Evolutionary conservation across 176 grass and related monocot genomes (phyloP).

Genomic region (Juncus inflexus): DNA sequence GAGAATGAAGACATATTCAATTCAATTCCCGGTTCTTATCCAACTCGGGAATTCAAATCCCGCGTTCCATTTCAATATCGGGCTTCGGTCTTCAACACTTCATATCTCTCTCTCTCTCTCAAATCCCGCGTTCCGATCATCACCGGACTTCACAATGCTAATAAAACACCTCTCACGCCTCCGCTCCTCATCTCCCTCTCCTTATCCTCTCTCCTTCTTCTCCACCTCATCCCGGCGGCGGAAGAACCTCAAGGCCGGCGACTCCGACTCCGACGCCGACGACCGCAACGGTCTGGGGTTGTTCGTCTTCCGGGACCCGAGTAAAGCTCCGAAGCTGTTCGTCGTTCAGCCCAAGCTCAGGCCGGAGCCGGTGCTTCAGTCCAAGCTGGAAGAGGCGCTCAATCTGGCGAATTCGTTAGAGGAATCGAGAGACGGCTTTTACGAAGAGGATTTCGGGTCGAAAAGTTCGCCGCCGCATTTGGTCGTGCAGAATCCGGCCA

Average conservation of each 20-base stretch:
- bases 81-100: conserved; percentile 28
- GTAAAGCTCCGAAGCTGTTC: conserved; percentile 55
- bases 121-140: conserved; percentile 1
- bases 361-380: conserved; percentile 58
- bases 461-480: conserved; percentile 58
- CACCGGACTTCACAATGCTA: conserved; percentile 32
- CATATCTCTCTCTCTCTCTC: conserved; percentile 21
- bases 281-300: conserved; percentile 32
- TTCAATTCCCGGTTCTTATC: no score
- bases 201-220: conserved; percentile 31
- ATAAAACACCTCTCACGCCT: conserved; percentile 34
- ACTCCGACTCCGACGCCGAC: conserved; percentile 30
- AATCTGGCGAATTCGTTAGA: conserved; percentile 91
- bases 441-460: conserved; percentile 28
- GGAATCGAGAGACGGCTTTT: conserved; percentile 81
- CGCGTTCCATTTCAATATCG: background rate
- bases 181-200: conserved; percentile 8
- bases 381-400: conserved; percentile 84
- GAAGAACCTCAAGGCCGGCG: conserved; percentile 35
- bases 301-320: conserved; percentile 56
- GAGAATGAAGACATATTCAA: no score
- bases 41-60: no score
- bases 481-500: conserved; percentile 76
- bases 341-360: conserved; percentile 86
- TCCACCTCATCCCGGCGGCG: conserved; percentile 34